These are phyloP conservation scores for Ceratobasidium sp. DNA, from an alignment of 1,284 basidiomycete species.

Conservation along the genomic window DNA sequence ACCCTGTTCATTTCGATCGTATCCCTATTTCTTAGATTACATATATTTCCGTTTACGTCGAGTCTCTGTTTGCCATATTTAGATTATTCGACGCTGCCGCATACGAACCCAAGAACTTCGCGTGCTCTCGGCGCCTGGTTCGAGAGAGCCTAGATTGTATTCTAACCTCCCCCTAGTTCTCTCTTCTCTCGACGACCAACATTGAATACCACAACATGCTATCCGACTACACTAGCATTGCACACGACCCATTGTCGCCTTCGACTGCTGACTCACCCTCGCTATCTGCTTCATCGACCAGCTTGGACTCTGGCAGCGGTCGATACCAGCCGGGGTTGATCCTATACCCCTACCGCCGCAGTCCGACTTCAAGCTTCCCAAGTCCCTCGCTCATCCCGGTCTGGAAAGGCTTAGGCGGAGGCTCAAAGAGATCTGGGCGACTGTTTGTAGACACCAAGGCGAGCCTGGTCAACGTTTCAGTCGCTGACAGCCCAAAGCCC, in stretches of 20 bases:
- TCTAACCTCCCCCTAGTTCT: neutral
- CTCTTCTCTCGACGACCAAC: neutral
- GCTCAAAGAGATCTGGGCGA: neutral
- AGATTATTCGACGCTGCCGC: neutral
- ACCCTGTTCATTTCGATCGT: neutral
- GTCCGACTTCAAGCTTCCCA: neutral
- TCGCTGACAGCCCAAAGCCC: neutral
- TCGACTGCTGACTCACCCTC: neutral
- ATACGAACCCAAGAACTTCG: neutral
- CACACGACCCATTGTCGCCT: neutral
- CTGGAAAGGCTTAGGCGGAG: neutral
- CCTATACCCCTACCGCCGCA: neutral
- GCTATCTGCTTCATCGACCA: neutral
- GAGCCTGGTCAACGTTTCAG: neutral
- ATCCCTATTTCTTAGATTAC: neutral
- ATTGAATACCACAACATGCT: neutral
- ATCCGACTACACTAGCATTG: neutral
- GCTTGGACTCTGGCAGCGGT: neutral
- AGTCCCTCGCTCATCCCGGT: neutral
- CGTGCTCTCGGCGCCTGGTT: neutral
- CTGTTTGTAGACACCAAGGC: neutral
- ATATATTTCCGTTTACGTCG: neutral
- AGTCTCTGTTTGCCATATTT: neutral
- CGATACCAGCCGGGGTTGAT: neutral
- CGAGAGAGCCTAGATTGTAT: neutral